phyloP scores from a whole-genome alignment of 1,139 yeast genomes.

The Lodderomyces margitis region DNA sequence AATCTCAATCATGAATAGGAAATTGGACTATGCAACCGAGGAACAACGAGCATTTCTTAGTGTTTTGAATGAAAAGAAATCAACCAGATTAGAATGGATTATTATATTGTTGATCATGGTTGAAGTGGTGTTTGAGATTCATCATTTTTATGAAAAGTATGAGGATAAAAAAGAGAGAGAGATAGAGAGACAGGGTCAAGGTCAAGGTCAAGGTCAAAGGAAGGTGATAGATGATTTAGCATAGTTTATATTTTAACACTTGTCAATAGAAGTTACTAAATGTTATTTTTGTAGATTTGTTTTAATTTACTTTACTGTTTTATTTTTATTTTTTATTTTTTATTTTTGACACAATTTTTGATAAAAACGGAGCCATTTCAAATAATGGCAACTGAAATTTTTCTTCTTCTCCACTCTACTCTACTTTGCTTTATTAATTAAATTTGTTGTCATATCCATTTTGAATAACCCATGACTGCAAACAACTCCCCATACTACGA shows the following conservation, averaged over 20 bases:
- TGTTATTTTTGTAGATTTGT: too few relatives aligned
- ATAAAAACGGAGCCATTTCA: too few relatives aligned
- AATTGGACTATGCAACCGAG: slow-evolving; percentile 86
- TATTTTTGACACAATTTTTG: too few relatives aligned
- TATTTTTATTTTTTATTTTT: too few relatives aligned
- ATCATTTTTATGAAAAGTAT: slow-evolving; percentile 42
- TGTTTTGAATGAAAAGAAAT: slow-evolving; percentile 72
- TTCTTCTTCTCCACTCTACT: background rate
- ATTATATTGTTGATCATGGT: slow-evolving; percentile 78
- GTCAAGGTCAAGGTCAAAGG: background rate
- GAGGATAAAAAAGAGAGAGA: slow-evolving; percentile 8
- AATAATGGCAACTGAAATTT: too few relatives aligned
- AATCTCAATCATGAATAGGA: slow-evolving; percentile 74
- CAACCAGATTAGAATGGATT: slow-evolving; percentile 82
- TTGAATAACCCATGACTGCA: too few relatives aligned
- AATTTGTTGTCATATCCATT: too few relatives aligned
- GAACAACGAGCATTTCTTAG: slow-evolving; percentile 77
- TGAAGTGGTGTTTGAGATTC: slow-evolving; percentile 77
- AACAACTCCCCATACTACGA: slow-evolving; percentile 28
- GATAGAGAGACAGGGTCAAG: background rate
- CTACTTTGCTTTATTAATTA: too few relatives aligned
- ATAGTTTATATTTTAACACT: background rate
- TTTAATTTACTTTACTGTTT: too few relatives aligned
- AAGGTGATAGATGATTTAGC: background rate
- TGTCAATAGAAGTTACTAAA: background rate